Conservation (phyloP, 129 eudicot species). For the Flaveria sonorensis region DNA sequence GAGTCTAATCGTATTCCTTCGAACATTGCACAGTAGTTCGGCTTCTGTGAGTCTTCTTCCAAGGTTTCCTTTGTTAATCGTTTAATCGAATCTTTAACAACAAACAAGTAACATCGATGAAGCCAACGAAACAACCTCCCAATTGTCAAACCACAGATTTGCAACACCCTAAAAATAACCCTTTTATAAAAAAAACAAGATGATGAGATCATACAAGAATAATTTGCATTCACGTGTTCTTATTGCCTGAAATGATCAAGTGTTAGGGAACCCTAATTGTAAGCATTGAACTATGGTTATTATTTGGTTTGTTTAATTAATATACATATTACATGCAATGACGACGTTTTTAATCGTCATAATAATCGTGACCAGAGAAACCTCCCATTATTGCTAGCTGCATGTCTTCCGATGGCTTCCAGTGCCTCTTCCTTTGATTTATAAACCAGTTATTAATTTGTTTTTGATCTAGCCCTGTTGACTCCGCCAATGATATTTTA, state of each 20-base stretch:
- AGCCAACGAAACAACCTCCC: too few species aligned
- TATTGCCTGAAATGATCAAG: not conserved
- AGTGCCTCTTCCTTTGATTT: constrained; percentile 86
- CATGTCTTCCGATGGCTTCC: constrained; percentile 93
- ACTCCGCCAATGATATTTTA: constrained; percentile 67
- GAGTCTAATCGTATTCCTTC: too few species aligned
- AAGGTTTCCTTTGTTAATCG: too few species aligned
- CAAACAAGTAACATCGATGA: too few species aligned
- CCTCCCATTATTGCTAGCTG: constrained; percentile 79
- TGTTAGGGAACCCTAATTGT: constrained; percentile 2
- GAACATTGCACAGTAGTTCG: too few species aligned
- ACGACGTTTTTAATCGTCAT: constrained; percentile 43
- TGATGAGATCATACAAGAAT: too few species aligned
- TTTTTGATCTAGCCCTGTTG: constrained; percentile 81
- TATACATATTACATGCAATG: constrained; percentile 9
- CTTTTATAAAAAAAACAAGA: too few species aligned
- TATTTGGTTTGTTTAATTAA: constrained; percentile 6
- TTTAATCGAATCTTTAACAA: too few species aligned
- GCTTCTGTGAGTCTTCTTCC: too few species aligned
- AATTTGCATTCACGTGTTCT: not conserved
- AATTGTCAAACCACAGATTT: too few species aligned
- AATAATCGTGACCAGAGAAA: constrained; percentile 61
- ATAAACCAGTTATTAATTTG: constrained; percentile 96
- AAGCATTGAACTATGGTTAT: constrained; percentile 10
- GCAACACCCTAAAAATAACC: too few species aligned